A percentile compares a stretch with the other conserved stretches of the same genome.
Evolutionary conservation across 306 rosid genomes (phyloP).

Genomic region (Carpinus viminea): DNA sequence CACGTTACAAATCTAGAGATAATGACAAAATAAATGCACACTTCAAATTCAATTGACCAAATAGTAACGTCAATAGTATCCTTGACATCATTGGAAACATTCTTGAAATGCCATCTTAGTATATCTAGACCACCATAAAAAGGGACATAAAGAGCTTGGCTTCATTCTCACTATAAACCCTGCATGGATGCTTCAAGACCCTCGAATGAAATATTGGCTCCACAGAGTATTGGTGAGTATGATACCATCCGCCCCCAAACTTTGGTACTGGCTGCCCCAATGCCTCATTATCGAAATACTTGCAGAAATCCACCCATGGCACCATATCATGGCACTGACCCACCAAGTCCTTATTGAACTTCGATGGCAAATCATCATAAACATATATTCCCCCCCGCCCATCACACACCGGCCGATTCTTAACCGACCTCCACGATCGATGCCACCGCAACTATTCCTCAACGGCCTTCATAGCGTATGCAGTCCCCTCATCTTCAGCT

Average conservation of each 20-base stretch:
- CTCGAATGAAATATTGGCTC: constrained; percentile 72
- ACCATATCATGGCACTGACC: constrained; percentile 65
- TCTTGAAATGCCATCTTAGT: constrained; percentile 74
- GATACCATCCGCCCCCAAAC: constrained; percentile 66
- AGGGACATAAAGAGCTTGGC: constrained; percentile 73
- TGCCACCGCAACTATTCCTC: constrained; percentile 54
- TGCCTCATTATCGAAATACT: constrained; percentile 54
- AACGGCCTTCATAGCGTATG: constrained; percentile 44
- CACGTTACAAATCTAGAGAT: too few species aligned
- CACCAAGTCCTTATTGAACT: constrained; percentile 69
- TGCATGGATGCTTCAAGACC: constrained; percentile 64
- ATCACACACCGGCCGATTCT: constrained; percentile 39
- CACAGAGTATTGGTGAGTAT: constrained; percentile 69
- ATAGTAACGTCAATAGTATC: constrained; percentile 19
- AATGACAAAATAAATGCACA: too few species aligned
- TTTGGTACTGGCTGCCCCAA: constrained; percentile 54
- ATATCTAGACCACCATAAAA: constrained; percentile 73
- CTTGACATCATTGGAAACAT: constrained; percentile 65
- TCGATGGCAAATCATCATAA: constrained; percentile 70
- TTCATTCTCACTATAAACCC: constrained; percentile 46
- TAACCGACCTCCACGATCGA: constrained; percentile 59
- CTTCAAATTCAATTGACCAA: too few species aligned
- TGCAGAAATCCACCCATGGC: constrained; percentile 65
- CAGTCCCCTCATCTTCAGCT: constrained; percentile 38
- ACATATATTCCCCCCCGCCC: constrained; percentile 63